These are phyloP conservation scores for Lojkania enalia DNA, from an alignment of 2,329 filamentous ascomycete genomes.

Conservation along the genomic window DNA sequence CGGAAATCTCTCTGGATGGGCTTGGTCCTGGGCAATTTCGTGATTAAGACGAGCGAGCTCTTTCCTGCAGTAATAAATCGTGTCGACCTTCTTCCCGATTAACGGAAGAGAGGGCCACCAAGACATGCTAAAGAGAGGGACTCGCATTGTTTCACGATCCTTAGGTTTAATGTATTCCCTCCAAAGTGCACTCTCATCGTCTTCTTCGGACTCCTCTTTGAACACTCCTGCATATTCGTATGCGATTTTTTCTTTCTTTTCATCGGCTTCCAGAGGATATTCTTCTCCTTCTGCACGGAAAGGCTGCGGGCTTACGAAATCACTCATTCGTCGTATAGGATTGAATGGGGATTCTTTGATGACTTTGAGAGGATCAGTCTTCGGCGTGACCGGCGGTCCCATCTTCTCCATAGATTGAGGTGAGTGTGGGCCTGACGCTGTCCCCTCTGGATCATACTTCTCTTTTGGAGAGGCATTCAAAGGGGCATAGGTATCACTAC, in stretches of 20 bases:
- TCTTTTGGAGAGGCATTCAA: conserved; percentile 29
- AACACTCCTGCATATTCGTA: conserved; percentile 38
- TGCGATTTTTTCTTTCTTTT: conserved; percentile 29
- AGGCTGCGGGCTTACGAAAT: conserved; percentile 52
- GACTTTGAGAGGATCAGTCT: conserved; percentile 19
- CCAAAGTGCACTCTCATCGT: conserved; percentile 63
- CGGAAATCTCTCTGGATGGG: conserved; percentile 81
- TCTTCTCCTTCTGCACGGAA: conserved; percentile 44
- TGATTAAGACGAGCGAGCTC: conserved; percentile 85
- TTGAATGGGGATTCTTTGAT: conserved; percentile 31
- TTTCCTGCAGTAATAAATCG: conserved; percentile 86
- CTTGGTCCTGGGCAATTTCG: conserved; percentile 90
- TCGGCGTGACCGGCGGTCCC: conserved; percentile 16
- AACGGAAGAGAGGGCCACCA: conserved; percentile 82
- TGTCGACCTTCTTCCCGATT: conserved; percentile 88
- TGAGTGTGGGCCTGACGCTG: conserved; percentile 25
- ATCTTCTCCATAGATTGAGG: conserved; percentile 24
- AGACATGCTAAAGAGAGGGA: conserved; percentile 57
- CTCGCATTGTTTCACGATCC: conserved; percentile 80
- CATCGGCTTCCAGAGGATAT: conserved; percentile 33
- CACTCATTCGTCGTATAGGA: conserved; percentile 31
- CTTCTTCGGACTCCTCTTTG: conserved; percentile 35
- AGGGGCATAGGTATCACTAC: conserved; percentile 38
- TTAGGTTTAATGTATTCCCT: conserved; percentile 78
- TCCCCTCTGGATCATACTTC: conserved; percentile 27